These are phyloP conservation scores for Fusarium sp. DNA, from an alignment of 2,329 filamentous ascomycete genomes.

Conservation along the genomic window DNA sequence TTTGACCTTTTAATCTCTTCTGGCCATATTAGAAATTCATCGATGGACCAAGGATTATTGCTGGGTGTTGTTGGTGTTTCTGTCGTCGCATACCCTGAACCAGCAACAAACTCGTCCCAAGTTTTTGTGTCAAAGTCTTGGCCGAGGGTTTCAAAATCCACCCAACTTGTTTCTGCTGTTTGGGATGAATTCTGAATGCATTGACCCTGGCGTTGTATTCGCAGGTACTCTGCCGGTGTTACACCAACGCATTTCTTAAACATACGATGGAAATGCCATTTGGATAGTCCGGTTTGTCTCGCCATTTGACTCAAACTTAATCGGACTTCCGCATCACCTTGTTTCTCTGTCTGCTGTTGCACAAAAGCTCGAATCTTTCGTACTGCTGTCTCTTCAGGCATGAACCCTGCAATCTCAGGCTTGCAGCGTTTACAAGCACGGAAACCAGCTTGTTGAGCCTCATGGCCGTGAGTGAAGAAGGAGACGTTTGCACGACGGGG, in stretches of 20 bases:
- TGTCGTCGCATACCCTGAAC: constrained; percentile 14
- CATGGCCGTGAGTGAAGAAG: constrained; percentile 61
- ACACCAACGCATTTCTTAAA: constrained; percentile 67
- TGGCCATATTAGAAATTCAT: constrained; percentile 44
- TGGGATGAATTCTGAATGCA: neutral
- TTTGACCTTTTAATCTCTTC: constrained; percentile 1
- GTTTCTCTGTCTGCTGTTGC: constrained; percentile 44
- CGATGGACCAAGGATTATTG: constrained; percentile 41
- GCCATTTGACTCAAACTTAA: constrained; percentile 62
- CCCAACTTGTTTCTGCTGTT: constrained; percentile 21
- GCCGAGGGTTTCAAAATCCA: constrained; percentile 17
- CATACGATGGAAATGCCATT: constrained; percentile 69
- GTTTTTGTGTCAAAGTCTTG: constrained; percentile 29
- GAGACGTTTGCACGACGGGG: constrained; percentile 70
- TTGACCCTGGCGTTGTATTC: constrained; percentile 33
- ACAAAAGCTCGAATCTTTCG: constrained; percentile 55
- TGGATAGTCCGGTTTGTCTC: constrained; percentile 63
- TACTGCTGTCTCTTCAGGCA: constrained; percentile 59
- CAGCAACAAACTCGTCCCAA: constrained; percentile 34
- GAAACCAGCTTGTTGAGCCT: constrained; percentile 63
- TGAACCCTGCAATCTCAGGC: constrained; percentile 56
- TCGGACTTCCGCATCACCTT: constrained; percentile 18
- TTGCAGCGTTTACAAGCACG: constrained; percentile 70
- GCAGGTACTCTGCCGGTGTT: constrained; percentile 57
- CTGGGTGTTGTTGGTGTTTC: constrained; percentile 20